Evolutionary conservation across 768 basidiomycete species (phyloP), one percentile per base, ranked within the genome.

Genomic region (Kwoniella shandongensis): DNA sequence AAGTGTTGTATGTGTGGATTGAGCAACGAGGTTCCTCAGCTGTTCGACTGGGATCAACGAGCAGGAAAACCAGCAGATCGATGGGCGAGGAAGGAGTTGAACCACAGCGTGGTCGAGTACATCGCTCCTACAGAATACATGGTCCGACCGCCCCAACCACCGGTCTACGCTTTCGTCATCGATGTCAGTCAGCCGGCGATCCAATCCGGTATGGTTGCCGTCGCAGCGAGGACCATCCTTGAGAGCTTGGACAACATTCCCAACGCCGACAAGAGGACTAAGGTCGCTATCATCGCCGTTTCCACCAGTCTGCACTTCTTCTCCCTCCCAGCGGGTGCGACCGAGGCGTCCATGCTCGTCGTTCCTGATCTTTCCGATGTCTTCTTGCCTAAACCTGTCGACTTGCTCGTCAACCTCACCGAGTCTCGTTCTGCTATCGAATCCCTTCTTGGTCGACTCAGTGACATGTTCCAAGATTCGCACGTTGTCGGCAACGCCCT

Each of bases 101-200:
- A 96, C 69, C 85, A 89, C 74, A 84, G 87, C 32, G 88, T 87
- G n/a, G 90, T 99, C 48, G 96, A 99, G 76, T 99, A 86, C 72
- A 89, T 99, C 51, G 96, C 96, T 0, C 93, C 96, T 5, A 94
- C 92, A 0, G 96, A 99, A 79, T 99, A 99, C 78, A 98, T 98
- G 96, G 94, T 81, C 36, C 88, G 96, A 63, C 88, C 96, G 4
- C 96, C 96, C 50, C 96, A 98, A 76, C 91, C 96, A 4, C 91
- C 93, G 17, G 91, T 96, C 50, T 98, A 94, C 77, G 83, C 94
- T 54, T 96, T 98, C 82, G 83, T 98, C 73, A 89, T 99, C 78
- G 96, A 99, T 72, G 92, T 98, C 64, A 91, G 90, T 72, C 89
- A 94, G 71, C 76, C 85, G 36, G 93, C 94, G 27, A 83, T 99